Conservation (phyloP, 116 monocot species). For the Iris pallida region DNA sequence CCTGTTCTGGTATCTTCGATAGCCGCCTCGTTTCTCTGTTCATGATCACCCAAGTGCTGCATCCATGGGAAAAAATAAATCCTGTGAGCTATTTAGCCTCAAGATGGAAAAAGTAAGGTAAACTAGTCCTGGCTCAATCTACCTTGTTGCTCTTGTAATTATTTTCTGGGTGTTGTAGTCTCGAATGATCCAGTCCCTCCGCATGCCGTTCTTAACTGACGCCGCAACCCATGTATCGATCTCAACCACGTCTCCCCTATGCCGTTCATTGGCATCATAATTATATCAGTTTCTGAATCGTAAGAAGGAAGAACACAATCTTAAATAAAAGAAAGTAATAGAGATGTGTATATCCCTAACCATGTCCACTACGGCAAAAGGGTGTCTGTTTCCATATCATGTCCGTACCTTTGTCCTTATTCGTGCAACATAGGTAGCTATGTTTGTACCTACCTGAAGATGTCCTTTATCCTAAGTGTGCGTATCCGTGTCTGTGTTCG, state of each 20-base stretch:
- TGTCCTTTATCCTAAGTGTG: too few species aligned
- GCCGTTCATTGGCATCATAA: background rate
- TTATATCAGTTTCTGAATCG: background rate
- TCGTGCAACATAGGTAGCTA: too few species aligned
- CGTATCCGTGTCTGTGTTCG: too few species aligned
- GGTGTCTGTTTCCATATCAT: too few species aligned
- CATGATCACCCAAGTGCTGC: constrained; percentile 75
- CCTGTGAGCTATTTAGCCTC: too few species aligned
- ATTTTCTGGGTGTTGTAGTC: constrained; percentile 30
- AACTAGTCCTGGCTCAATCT: background rate
- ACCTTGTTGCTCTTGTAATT: constrained; percentile 72
- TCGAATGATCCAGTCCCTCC: constrained; percentile 60
- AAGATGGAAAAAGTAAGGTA: too few species aligned
- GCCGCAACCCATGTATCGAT: constrained; percentile 70
- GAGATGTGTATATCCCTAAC: too few species aligned
- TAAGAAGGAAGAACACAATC: background rate
- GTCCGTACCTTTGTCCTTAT: too few species aligned
- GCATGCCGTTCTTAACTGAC: constrained; percentile 59
- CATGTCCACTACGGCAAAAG: too few species aligned
- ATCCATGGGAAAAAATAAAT: too few species aligned
- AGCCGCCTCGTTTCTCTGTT: constrained; percentile 51
- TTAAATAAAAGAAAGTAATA: too few species aligned
- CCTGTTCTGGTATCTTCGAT: constrained; percentile 51
- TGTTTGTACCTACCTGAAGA: too few species aligned
- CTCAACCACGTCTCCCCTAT: constrained; percentile 68